Evolutionary conservation across 345 rosid species (phyloP).

Genomic region (Brassica incana): DNA sequence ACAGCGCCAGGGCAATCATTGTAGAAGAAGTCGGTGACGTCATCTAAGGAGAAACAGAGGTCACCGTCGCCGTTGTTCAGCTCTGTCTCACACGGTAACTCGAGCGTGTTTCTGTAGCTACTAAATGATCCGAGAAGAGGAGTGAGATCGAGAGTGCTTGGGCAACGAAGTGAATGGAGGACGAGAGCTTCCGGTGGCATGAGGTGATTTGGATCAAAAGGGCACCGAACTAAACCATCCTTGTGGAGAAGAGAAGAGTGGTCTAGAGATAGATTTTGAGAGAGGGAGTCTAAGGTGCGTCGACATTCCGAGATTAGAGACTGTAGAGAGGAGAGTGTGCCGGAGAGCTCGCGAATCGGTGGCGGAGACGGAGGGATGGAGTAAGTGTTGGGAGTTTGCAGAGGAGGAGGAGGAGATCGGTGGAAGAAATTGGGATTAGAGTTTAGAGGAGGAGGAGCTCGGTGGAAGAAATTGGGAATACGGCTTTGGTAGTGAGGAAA

Average conservation of each 20-base stretch:
- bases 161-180: no score
- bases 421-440: constrained; percentile 34
- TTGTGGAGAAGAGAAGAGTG: constrained; percentile 36
- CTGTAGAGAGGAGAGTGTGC: constrained; percentile 48
- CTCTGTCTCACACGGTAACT: no score
- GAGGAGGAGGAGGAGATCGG: constrained; percentile 14
- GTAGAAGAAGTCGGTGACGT: constrained; percentile 46
- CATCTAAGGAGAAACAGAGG: no score
- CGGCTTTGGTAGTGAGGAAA: constrained; percentile 29
- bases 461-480: constrained; percentile 26
- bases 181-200: constrained; percentile 50
- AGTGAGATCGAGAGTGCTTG: constrained; percentile 7
- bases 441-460: constrained; percentile 21
- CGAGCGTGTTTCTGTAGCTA: no score
- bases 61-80: no score
- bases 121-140: no score
- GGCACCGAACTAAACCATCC: constrained; percentile 49
- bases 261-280: constrained; percentile 39
- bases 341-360: constrained; percentile 41
- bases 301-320: constrained; percentile 46
- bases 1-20: constrained; percentile 70
- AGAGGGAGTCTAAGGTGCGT: constrained; percentile 41
- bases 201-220: constrained; percentile 59
- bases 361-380: constrained; percentile 29
- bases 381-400: constrained; percentile 28